A percentile compares a stretch with the other conserved stretches of the same genome.
phyloP scores from a whole-genome alignment of 1,284 basidiomycete species.

The Cerrena zonata region DNA sequence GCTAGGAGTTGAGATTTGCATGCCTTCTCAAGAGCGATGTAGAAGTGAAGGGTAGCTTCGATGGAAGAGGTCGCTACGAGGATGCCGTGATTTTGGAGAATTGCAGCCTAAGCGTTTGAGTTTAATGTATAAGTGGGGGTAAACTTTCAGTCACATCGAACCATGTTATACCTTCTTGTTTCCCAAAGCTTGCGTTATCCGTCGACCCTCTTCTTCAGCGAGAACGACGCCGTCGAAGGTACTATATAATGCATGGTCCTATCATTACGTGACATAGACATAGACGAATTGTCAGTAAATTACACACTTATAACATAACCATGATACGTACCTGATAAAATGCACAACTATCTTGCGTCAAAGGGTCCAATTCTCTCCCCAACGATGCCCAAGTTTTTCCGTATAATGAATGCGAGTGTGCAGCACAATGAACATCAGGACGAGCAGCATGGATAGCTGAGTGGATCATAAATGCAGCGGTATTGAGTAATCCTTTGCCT shows the following conservation, averaged over 20 bases:
- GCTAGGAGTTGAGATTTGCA: conserved; percentile 50
- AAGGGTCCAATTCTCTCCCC: conserved; percentile 49
- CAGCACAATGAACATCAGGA: conserved; percentile 58
- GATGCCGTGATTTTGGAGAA: conserved; percentile 53
- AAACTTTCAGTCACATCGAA: background rate
- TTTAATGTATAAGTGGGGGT: background rate
- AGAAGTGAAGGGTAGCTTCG: conserved; percentile 37
- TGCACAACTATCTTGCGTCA: conserved; percentile 45
- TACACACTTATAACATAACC: background rate
- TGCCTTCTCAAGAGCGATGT: conserved; percentile 34
- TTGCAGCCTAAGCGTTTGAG: conserved; percentile 16
- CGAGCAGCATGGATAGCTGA: conserved; percentile 55
- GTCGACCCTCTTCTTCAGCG: conserved; percentile 49
- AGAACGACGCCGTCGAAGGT: conserved; percentile 56
- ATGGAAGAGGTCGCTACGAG: conserved; percentile 42
- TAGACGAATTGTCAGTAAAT: background rate
- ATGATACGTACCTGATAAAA: conserved; percentile 34
- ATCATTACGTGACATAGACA: background rate
- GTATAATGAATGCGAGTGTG: conserved; percentile 57
- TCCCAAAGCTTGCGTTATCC: conserved; percentile 51
- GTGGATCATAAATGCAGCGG: conserved; percentile 47
- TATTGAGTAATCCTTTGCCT: conserved; percentile 38
- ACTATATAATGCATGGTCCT: conserved; percentile 37
- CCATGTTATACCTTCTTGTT: conserved; percentile 34
- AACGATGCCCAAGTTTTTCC: conserved; percentile 61